phyloP scores from a whole-genome alignment of 164 flowering plant species.

The Aristolochia fimbriata region DNA sequence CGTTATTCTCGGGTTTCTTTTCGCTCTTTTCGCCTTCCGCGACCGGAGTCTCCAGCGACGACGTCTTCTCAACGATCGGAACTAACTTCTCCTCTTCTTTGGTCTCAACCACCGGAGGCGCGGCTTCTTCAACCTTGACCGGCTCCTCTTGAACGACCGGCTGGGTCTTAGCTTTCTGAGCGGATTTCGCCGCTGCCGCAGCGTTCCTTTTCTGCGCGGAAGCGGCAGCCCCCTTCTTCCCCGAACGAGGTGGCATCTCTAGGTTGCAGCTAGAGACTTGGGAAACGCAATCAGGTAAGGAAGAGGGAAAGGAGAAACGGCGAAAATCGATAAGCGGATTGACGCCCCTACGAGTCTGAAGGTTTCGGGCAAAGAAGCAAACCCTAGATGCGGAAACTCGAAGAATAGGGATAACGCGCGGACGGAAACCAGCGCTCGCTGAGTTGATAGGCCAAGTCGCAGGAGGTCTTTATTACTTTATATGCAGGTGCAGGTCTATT shows the following conservation, averaged over 20 bases:
- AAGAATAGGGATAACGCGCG: background rate
- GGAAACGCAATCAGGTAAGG: background rate
- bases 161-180: conserved; percentile 2
- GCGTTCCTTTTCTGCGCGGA: conserved; percentile 4
- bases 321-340: background rate
- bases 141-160: conserved; percentile 6
- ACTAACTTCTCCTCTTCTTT: conserved; percentile 11
- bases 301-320: background rate
- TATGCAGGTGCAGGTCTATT: too few relatives aligned
- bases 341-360: background rate
- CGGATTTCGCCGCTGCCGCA: conserved; percentile 6
- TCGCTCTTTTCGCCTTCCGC: conserved; percentile 10
- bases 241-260: conserved; percentile 14
- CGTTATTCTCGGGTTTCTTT: conserved; percentile 9
- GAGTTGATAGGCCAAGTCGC: too few relatives aligned
- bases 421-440: too few relatives aligned
- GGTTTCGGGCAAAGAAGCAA: background rate
- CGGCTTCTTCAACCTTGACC: conserved; percentile 3
- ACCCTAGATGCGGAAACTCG: background rate
- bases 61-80: background rate
- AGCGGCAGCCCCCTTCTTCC: conserved; percentile 6
- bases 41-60: conserved; percentile 3
- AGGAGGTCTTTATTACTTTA: too few relatives aligned
- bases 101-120: conserved; percentile 1
- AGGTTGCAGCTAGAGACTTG: background rate